Evolutionary conservation across 352 stramenopile genomes (phyloP).

Genomic region (Albugo candida): DNA sequence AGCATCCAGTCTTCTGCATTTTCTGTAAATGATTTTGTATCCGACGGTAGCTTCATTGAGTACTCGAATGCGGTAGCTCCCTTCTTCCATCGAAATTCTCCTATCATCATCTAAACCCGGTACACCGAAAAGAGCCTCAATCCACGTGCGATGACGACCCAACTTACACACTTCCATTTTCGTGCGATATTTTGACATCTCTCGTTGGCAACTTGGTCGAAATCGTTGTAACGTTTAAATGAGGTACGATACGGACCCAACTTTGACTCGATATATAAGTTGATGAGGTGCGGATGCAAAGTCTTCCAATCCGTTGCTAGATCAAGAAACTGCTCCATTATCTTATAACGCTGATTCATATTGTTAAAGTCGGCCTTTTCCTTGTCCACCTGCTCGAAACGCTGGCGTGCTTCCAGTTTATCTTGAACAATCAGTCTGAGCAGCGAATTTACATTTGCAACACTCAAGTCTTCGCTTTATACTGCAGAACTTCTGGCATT

Average conservation of each 20-base stretch:
- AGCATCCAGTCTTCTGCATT: constrained; percentile 62
- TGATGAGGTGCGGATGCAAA: constrained; percentile 53
- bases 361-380: constrained; percentile 20
- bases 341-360: constrained; percentile 23
- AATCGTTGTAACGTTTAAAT: constrained; percentile 50
- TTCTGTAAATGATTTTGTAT: constrained; percentile 47
- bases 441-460: constrained; percentile 66
- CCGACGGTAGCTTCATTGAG: constrained; percentile 56
- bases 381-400: constrained; percentile 37
- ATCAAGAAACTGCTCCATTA: constrained; percentile 69
- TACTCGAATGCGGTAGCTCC: constrained; percentile 58
- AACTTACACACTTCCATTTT: constrained; percentile 12
- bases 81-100: constrained; percentile 63
- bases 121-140: constrained; percentile 69
- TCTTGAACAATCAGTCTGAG: constrained; percentile 69
- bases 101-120: constrained; percentile 61
- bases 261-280: constrained; percentile 29
- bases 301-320: constrained; percentile 58
- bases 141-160: constrained; percentile 53
- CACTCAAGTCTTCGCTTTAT: constrained; percentile 60
- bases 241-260: constrained; percentile 49
- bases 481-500: constrained; percentile 75
- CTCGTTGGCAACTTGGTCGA: constrained; percentile 14
- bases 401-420: constrained; percentile 28
- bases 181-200: neutral